Evolutionary conservation across 768 basidiomycete species (phyloP).

Genomic region (Dentipellis fragilis): DNA sequence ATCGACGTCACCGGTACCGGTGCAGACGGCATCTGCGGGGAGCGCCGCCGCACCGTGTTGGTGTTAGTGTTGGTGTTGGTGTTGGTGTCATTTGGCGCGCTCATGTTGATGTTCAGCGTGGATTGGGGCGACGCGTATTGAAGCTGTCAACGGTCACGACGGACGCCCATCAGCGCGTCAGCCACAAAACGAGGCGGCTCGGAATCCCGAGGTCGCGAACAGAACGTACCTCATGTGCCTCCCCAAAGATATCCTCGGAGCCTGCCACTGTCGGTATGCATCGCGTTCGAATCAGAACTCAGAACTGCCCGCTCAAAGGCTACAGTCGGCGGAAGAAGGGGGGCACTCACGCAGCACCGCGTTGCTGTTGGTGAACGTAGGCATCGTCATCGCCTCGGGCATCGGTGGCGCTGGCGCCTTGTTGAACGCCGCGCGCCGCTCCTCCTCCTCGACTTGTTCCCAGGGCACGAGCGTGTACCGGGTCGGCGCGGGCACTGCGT

Average conservation of each 20-base stretch:
- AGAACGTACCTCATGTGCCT: constrained; percentile 18
- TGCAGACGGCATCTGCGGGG: constrained; percentile 4
- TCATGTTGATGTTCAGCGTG: too few relatives aligned
- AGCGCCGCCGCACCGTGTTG: background rate
- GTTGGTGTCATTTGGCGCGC: too few relatives aligned
- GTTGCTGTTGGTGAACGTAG: constrained; percentile 2
- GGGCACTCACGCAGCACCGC: constrained; percentile 2
- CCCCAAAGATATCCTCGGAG: constrained; percentile 36
- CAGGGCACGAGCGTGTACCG: constrained; percentile 69
- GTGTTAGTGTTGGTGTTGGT: too few relatives aligned
- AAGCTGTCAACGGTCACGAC: too few relatives aligned
- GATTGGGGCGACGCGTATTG: too few relatives aligned
- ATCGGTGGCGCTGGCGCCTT: background rate
- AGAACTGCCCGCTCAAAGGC: background rate
- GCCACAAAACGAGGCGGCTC: background rate
- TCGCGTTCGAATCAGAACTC: background rate
- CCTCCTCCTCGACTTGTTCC: constrained; percentile 41
- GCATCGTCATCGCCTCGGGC: constrained; percentile 17
- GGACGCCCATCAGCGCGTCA: constrained; percentile 4
- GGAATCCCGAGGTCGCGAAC: background rate
- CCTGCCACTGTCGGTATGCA: constrained; percentile 23
- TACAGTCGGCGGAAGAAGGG: background rate
- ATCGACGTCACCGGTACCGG: constrained; percentile 1
- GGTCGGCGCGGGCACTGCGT: constrained; percentile 39
- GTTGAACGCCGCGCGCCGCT: background rate